phyloP scores from a whole-genome alignment of 768 basidiomycete genomes.

The Tulasnella sp. region DNA sequence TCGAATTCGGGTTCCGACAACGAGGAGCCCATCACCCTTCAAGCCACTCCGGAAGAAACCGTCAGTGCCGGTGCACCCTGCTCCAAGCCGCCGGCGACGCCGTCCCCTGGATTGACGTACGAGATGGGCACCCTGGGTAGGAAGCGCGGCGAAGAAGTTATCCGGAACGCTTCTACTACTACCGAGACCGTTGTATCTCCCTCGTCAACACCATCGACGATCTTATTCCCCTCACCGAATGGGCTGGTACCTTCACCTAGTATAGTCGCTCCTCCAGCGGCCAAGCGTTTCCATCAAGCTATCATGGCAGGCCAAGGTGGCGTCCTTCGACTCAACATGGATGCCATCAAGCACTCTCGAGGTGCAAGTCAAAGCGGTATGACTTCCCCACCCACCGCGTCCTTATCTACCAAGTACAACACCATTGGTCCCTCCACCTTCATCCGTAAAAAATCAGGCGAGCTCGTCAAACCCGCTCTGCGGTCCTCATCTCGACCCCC shows the following conservation, averaged over 20 bases:
- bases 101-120: background rate
- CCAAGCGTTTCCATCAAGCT: constrained; percentile 6
- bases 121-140: constrained; percentile 2
- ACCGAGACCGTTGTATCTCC: background rate
- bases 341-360: constrained; percentile 16
- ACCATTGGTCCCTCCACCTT: constrained; percentile 29
- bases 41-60: background rate
- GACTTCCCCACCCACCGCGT: background rate
- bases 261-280: background rate
- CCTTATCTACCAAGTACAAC: background rate
- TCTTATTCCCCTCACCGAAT: background rate
- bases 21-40: background rate
- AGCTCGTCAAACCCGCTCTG: constrained; percentile 83
- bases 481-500: constrained; percentile 22
- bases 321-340: constrained; percentile 17
- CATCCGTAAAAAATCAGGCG: constrained; percentile 87
- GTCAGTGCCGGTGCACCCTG: constrained; percentile 6
- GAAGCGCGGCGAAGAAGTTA: background rate
- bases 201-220: background rate
- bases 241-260: background rate
- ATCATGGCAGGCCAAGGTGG: constrained; percentile 8
- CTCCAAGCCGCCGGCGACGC: too few relatives aligned
- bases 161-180: constrained; percentile 6
- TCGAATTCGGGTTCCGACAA: background rate
- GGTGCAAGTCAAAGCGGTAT: background rate